phyloP scores from a whole-genome alignment of 2,329 filamentous ascomycete genomes.

The Chrysoporthe cubensis region DNA sequence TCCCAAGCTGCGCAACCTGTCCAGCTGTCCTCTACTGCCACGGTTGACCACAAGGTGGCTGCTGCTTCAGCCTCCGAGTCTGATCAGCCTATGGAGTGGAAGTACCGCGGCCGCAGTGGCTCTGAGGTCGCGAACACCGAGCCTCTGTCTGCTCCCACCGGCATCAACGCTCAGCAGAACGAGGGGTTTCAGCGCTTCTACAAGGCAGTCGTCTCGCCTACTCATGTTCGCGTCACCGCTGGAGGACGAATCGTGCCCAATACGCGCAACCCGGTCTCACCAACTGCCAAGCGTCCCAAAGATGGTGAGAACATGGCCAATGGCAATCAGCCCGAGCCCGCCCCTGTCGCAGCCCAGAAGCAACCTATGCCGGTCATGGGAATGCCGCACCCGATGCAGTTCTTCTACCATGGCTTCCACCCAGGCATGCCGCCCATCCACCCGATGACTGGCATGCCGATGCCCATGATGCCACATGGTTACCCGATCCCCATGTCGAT shows the following conservation, averaged over 20 bases:
- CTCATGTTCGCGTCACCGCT: conserved; percentile 68
- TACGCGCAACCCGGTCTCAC: conserved; percentile 55
- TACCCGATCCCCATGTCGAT: conserved; percentile 31
- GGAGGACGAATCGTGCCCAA: conserved; percentile 71
- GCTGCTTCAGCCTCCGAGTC: conserved; percentile 7
- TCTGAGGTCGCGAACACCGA: conserved; percentile 48
- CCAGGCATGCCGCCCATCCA: conserved; percentile 38
- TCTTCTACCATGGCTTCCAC: conserved; percentile 35
- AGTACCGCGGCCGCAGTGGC: conserved; percentile 51
- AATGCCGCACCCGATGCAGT: conserved; percentile 33
- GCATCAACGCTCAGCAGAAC: conserved; percentile 57
- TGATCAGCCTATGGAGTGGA: conserved; percentile 38
- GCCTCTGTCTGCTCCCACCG: conserved; percentile 58
- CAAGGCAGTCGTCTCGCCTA: conserved; percentile 69
- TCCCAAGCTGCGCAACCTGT: background rate
- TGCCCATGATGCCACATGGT: conserved; percentile 43
- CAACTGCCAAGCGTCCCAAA: conserved; percentile 54
- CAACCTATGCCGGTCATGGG: conserved; percentile 34
- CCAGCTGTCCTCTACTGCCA: background rate
- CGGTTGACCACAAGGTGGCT: background rate
- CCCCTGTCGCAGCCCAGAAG: conserved; percentile 16
- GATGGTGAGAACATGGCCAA: conserved; percentile 40
- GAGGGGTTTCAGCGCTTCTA: conserved; percentile 72
- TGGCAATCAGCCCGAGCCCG: conserved; percentile 23
- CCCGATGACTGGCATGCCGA: conserved; percentile 44